Percentiles rank a stretch among this genome's conserved stretches.
These are phyloP conservation scores for Alternaria metachromatica DNA, from an alignment of 2,329 filamentous ascomycete species.

Conservation along the genomic window DNA sequence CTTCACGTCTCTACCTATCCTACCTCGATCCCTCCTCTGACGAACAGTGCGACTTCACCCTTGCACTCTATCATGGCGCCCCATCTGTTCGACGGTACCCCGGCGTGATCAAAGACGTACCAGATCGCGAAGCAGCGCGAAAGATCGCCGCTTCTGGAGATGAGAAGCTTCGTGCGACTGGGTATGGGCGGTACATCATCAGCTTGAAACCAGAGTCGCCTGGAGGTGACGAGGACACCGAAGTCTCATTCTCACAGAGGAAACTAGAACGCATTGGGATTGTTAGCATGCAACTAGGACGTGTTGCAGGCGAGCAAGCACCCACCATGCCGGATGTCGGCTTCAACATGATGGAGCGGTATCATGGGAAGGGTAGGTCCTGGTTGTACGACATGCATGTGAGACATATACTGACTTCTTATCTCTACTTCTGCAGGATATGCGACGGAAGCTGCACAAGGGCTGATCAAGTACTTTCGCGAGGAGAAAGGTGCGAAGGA, in stretches of 20 bases:
- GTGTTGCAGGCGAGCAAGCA: constrained; percentile 10
- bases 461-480: constrained; percentile 8
- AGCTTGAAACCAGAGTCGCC: constrained; percentile 17
- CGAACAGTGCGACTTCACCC: constrained; percentile 20
- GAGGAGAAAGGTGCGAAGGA: constrained; percentile 7
- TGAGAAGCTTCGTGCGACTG: constrained; percentile 23
- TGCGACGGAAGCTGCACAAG: constrained; percentile 17
- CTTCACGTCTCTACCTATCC: constrained; percentile 49
- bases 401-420: too few relatives aligned
- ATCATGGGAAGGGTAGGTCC: constrained; percentile 14
- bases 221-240: background rate
- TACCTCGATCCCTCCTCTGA: constrained; percentile 23
- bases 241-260: background rate
- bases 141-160: constrained; percentile 8
- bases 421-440: constrained; percentile 2
- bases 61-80: constrained; percentile 4
- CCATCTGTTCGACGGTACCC: background rate
- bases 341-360: constrained; percentile 17
- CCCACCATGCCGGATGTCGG: constrained; percentile 26
- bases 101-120: background rate
- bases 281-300: constrained; percentile 30
- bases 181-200: constrained; percentile 36
- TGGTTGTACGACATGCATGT: too few relatives aligned
- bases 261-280: constrained; percentile 13
- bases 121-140: constrained; percentile 13